Percentiles rank a stretch among this genome's conserved stretches.
Evolutionary conservation across 306 rosid genomes (phyloP).

Genomic region (Vigna hirtella): DNA sequence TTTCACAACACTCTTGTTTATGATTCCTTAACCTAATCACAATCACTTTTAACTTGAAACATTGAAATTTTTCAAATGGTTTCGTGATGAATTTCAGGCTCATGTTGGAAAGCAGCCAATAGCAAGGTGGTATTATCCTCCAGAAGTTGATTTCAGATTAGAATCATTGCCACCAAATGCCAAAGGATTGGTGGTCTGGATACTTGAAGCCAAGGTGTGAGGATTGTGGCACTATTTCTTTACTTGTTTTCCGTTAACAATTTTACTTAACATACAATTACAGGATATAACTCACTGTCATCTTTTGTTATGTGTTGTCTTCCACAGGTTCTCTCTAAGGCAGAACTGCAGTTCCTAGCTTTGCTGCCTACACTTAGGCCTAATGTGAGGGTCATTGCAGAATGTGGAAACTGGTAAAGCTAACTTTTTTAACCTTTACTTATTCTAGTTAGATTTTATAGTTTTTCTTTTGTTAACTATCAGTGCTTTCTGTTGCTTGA

Average conservation of each 20-base stretch:
- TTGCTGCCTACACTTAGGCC: slow-evolving; percentile 85
- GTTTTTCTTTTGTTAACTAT: neutral
- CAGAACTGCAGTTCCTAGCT: slow-evolving; percentile 92
- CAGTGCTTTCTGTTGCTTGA: neutral
- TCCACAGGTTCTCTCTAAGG: slow-evolving; percentile 83
- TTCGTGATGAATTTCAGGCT: slow-evolving; percentile 41
- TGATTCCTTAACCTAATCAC: neutral
- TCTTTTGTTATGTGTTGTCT: neutral
- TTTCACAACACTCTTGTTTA: neutral
- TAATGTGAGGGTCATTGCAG: slow-evolving; percentile 91
- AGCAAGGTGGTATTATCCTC: slow-evolving; percentile 96
- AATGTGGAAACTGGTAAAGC: slow-evolving; percentile 88
- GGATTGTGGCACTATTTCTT: neutral
- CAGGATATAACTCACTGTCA: too few relatives aligned
- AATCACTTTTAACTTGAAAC: too few relatives aligned
- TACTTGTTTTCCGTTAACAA: neutral
- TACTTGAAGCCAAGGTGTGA: slow-evolving; percentile 62
- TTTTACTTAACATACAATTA: neutral
- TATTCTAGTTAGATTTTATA: neutral
- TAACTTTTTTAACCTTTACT: neutral
- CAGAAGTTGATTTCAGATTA: slow-evolving; percentile 93
- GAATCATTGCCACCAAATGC: slow-evolving; percentile 89
- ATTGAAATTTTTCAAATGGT: neutral
- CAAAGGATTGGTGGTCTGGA: slow-evolving; percentile 59
- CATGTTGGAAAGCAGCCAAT: slow-evolving; percentile 63